phyloP scores from a whole-genome alignment of 148 eudicot species.

The Nyssa sinensis region DNA sequence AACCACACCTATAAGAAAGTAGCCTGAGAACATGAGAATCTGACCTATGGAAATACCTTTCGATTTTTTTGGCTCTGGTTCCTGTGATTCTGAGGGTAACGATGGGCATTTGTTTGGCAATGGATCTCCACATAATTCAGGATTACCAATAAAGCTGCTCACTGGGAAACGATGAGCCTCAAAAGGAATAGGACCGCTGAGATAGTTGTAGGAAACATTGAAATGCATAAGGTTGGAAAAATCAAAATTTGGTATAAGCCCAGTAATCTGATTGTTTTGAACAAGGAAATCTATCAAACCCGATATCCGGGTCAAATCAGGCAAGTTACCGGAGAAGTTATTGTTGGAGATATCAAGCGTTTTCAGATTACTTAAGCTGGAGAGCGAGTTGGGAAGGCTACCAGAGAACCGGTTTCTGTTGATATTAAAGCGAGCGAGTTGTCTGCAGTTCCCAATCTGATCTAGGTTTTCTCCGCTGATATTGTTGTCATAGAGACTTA shows the following conservation, averaged over 20 bases:
- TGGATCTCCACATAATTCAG: constrained; percentile 32
- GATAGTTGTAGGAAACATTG: constrained; percentile 39
- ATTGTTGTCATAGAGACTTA: constrained; percentile 23
- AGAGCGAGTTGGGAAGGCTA: constrained; percentile 21
- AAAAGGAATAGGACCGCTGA: constrained; percentile 29
- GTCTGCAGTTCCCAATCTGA: constrained; percentile 27
- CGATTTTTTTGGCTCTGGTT: not conserved
- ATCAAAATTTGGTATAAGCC: constrained; percentile 29
- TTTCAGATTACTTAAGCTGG: constrained; percentile 28
- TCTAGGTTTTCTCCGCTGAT: constrained; percentile 26
- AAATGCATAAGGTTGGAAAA: constrained; percentile 25
- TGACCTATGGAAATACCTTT: constrained; percentile 11
- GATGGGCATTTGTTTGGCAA: constrained; percentile 29
- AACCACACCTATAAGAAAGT: constrained; percentile 27
- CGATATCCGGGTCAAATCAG: constrained; percentile 29
- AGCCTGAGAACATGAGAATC: constrained; percentile 38
- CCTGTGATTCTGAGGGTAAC: not conserved
- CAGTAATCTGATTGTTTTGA: constrained; percentile 33
- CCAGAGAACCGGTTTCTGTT: constrained; percentile 35
- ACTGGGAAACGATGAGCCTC: constrained; percentile 18
- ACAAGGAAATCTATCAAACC: constrained; percentile 32
- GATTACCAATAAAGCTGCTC: constrained; percentile 26
- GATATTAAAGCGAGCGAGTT: constrained; percentile 25
- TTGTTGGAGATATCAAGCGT: constrained; percentile 31
- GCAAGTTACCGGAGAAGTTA: constrained; percentile 31